phyloP scores from a whole-genome alignment of 139 green algal genomes.

The Nannochloris sp. region DNA sequence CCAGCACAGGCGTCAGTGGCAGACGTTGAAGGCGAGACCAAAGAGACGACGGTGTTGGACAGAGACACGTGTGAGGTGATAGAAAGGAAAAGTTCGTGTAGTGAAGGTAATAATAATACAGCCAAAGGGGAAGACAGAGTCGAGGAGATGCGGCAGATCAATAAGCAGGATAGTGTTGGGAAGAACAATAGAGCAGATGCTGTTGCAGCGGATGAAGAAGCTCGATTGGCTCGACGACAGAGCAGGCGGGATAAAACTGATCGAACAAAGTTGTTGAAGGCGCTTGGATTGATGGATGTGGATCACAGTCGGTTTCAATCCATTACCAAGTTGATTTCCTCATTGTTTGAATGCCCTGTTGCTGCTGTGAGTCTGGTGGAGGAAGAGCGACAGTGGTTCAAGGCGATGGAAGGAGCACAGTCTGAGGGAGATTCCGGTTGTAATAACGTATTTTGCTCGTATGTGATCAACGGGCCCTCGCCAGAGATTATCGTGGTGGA shows the following conservation, averaged over 20 bases:
- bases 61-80: no score
- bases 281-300: slow-evolving; percentile 45
- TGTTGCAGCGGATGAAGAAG: no score
- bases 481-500: slow-evolving; percentile 68
- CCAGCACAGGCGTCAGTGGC: no score
- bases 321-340: slow-evolving; percentile 46
- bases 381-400: slow-evolving; percentile 81
- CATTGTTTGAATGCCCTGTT: slow-evolving; percentile 55
- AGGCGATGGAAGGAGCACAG: slow-evolving; percentile 48
- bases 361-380: slow-evolving; percentile 74
- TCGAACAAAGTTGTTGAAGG: slow-evolving; percentile 31
- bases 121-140: no score
- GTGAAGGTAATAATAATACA: no score
- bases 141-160: no score
- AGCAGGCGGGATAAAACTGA: slow-evolving; percentile 33
- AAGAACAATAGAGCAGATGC: no score
- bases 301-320: slow-evolving; percentile 52
- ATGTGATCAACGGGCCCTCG: slow-evolving; percentile 62
- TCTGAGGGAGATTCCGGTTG: slow-evolving; percentile 47
- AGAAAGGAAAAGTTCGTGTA: no score
- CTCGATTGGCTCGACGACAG: no score
- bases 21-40: no score
- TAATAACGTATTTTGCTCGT: slow-evolving; percentile 71
- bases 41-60: no score
- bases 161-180: no score